phyloP scores from a whole-genome alignment of 1,284 basidiomycete genomes.

The Ceratobasidium sp. region DNA sequence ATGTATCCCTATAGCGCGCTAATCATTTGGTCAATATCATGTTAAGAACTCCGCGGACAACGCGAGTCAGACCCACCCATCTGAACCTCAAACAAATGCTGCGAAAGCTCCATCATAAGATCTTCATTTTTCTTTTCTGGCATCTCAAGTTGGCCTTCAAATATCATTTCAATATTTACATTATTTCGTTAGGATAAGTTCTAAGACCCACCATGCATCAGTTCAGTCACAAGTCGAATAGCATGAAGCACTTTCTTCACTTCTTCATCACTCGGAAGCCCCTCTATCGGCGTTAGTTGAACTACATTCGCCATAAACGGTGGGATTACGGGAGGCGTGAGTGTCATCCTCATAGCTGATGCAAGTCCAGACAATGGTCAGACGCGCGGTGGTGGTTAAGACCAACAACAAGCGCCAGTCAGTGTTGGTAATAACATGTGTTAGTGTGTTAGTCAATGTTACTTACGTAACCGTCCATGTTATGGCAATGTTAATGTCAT shows the following conservation, averaged over 20 bases:
- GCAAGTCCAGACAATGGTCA: no score
- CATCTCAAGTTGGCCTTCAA: background rate
- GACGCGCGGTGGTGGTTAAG: no score
- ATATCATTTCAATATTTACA: background rate
- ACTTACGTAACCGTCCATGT: background rate
- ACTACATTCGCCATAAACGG: background rate
- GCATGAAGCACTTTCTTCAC: conserved; percentile 17
- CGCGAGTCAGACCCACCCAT: conserved; percentile 14
- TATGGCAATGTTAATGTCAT: no score
- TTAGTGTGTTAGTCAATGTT: background rate
- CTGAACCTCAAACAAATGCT: conserved; percentile 31
- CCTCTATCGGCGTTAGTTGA: background rate
- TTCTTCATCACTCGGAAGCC: conserved; percentile 15
- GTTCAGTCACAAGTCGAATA: conserved; percentile 18
- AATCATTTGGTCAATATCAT: no score
- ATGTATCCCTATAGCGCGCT: conserved; percentile 11
- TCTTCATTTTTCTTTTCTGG: background rate
- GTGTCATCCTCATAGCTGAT: background rate
- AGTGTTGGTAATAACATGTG: conserved; percentile 7
- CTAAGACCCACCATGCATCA: background rate
- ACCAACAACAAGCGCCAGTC: background rate
- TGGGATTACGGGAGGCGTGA: conserved; percentile 26
- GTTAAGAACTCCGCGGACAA: background rate
- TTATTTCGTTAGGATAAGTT: no score
- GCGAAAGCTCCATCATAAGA: background rate